These are phyloP conservation scores for Trypanosoma brucei DNA, from an alignment of 208 protist genomes.

Conservation along the genomic window DNA sequence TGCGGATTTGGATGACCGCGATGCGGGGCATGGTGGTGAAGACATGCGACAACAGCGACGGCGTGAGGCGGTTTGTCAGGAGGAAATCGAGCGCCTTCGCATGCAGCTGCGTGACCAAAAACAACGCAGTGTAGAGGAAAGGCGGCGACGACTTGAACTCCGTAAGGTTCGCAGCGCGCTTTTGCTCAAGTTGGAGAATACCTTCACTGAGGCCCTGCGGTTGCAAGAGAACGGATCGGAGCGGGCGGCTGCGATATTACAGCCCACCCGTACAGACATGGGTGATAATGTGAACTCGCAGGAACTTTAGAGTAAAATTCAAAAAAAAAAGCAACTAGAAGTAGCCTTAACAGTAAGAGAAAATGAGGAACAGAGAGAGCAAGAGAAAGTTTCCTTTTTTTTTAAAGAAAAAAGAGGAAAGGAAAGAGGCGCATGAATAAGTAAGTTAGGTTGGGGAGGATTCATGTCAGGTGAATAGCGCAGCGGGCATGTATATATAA, in stretches of 20 bases:
- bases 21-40: neutral
- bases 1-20: slow-evolving; percentile 1
- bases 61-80: slow-evolving; percentile 14
- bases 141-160: slow-evolving; percentile 29
- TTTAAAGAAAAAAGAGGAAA: too few relatives aligned
- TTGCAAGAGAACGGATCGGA: slow-evolving; percentile 11
- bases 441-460: too few relatives aligned
- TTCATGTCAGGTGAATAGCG: too few relatives aligned
- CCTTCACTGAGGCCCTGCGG: slow-evolving; percentile 29
- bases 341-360: too few relatives aligned
- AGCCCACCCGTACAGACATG: slow-evolving; percentile 12
- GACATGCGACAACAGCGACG: neutral
- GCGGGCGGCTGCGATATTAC: slow-evolving; percentile 9
- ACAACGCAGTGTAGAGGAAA: slow-evolving; percentile 39
- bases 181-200: slow-evolving; percentile 34
- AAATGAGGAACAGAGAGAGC: too few relatives aligned
- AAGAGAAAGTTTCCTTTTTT: too few relatives aligned
- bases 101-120: slow-evolving; percentile 34
- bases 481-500: too few relatives aligned
- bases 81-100: slow-evolving; percentile 32
- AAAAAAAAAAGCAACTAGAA: too few relatives aligned
- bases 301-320: too few relatives aligned
- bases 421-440: too few relatives aligned
- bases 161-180: slow-evolving; percentile 30
- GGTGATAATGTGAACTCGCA: neutral